These are phyloP conservation scores for Erythrophleum fordii DNA, from an alignment of 306 rosid species.

Conservation along the genomic window DNA sequence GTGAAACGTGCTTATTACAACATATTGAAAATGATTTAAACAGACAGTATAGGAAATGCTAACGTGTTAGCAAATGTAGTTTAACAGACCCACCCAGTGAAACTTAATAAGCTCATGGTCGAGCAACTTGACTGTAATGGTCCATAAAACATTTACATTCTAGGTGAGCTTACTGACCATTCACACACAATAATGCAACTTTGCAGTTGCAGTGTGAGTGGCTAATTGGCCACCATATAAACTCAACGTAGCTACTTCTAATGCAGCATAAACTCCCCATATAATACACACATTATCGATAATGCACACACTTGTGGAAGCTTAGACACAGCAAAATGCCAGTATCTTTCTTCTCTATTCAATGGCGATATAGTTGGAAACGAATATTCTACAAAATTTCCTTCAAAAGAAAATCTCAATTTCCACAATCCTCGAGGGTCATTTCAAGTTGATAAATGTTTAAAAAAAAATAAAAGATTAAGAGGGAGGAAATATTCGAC, in stretches of 20 bases:
- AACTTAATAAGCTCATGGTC: slow-evolving; percentile 22
- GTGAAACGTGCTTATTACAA: neutral
- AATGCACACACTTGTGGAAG: neutral
- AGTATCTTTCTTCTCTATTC: neutral
- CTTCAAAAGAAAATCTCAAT: neutral
- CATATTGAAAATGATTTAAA: neutral
- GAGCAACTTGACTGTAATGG: slow-evolving; percentile 39
- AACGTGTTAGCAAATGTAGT: slow-evolving; percentile 25
- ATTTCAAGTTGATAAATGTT: neutral
- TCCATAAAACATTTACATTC: slow-evolving; percentile 28
- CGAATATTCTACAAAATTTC: neutral
- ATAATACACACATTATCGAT: neutral
- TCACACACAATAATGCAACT: slow-evolving; percentile 55
- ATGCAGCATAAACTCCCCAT: neutral
- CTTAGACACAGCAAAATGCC: neutral
- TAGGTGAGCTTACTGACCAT: slow-evolving; percentile 75
- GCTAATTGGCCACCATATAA: slow-evolving; percentile 62
- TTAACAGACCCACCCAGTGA: slow-evolving; percentile 35
- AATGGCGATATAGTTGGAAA: neutral
- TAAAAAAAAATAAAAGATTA: neutral
- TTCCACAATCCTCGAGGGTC: neutral
- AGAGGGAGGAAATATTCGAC: neutral
- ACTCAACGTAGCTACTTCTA: neutral
- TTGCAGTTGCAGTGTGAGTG: slow-evolving; percentile 50
- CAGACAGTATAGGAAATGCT: neutral